phyloP scores from a whole-genome alignment of 495 filamentous ascomycete species.

The Pseudoneurospora amorphoporcata region DNA sequence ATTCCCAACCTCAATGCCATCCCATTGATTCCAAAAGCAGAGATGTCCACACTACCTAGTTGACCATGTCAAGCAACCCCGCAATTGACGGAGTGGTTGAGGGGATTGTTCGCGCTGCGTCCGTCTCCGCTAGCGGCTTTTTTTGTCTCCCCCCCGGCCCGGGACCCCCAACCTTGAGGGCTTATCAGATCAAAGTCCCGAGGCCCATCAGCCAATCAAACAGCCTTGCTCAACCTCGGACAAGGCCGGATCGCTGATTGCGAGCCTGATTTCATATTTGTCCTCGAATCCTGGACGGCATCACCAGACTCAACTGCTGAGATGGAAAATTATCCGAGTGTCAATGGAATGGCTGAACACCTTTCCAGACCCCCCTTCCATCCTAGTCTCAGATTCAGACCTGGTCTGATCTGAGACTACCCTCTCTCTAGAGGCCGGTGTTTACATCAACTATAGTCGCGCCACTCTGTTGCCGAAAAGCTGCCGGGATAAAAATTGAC shows the following conservation, averaged over 20 bases:
- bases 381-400: too few relatives aligned
- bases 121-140: background rate
- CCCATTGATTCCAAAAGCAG: background rate
- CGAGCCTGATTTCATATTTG: background rate
- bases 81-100: background rate
- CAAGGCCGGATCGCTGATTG: background rate
- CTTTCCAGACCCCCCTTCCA: background rate
- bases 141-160: background rate
- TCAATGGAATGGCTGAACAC: background rate
- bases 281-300: background rate
- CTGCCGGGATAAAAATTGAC: background rate
- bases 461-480: background rate
- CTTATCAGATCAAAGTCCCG: background rate
- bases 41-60: background rate
- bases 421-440: background rate
- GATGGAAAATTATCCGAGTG: background rate
- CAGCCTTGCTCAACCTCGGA: background rate
- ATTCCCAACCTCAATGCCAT: background rate
- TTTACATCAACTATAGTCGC: background rate
- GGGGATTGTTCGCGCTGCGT: background rate
- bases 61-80: background rate
- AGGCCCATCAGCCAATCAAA: background rate
- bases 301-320: background rate
- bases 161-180: background rate
- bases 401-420: too few relatives aligned